These are phyloP conservation scores for Solanum aculeatissimum DNA, from an alignment of 305 asterid species.

Conservation along the genomic window DNA sequence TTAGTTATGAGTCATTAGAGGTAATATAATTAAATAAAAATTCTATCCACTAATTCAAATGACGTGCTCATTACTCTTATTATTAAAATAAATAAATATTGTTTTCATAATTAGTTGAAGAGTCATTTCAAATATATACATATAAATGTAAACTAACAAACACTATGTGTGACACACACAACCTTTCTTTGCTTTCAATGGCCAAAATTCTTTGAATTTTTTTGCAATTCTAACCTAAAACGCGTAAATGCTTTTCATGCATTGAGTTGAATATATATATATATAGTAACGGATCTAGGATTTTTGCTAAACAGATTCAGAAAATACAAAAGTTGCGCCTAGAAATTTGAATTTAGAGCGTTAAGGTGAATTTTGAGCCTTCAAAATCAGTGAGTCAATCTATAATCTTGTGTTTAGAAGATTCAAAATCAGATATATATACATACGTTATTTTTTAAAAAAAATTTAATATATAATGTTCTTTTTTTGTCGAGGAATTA, in stretches of 20 bases:
- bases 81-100: background rate
- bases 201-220: background rate
- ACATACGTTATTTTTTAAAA: no score
- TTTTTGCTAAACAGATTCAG: no score
- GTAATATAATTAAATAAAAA: background rate
- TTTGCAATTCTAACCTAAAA: background rate
- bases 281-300: no score
- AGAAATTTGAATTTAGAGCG: no score
- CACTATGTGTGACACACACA: background rate
- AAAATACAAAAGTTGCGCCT: no score
- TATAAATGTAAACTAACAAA: background rate
- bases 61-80: background rate
- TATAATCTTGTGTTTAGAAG: no score
- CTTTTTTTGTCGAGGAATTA: no score
- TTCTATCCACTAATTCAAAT: background rate
- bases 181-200: background rate
- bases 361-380: no score
- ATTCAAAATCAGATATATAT: no score
- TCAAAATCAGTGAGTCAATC: no score
- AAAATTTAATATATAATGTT: no score
- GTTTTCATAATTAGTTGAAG: conserved; percentile 1
- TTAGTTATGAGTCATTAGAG: background rate
- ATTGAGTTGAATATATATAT: background rate
- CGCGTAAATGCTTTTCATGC: background rate
- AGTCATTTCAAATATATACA: conserved; percentile 1